These are phyloP conservation scores for Eimeria zaria DNA, from an alignment of 169 alveolate genomes.

Conservation along the genomic window DNA sequence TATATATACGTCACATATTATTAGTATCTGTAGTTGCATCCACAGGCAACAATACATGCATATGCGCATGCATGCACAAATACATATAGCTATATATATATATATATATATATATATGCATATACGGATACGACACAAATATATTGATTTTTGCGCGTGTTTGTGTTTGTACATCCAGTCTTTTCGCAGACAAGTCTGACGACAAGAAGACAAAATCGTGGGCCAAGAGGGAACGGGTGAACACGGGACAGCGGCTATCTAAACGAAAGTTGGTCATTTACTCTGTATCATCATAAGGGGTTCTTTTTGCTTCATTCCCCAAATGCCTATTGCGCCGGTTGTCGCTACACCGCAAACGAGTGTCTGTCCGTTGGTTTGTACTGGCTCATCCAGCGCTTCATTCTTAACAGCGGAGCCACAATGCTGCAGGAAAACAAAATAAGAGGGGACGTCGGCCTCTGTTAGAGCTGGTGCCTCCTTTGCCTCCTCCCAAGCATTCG, in stretches of 20 bases:
- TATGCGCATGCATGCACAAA: too few species aligned
- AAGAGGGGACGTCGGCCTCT: background rate
- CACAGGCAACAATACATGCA: background rate
- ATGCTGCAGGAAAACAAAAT: conserved; percentile 21
- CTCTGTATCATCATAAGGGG: conserved; percentile 50
- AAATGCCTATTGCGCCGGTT: background rate
- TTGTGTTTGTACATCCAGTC: background rate
- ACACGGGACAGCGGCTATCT: background rate
- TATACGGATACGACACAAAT: background rate
- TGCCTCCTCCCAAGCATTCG: conserved; percentile 61
- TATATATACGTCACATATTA: background rate
- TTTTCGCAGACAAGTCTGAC: background rate
- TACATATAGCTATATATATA: too few species aligned
- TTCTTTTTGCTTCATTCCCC: conserved; percentile 22
- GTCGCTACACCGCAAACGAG: conserved; percentile 57
- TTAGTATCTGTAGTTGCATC: background rate
- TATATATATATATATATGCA: background rate
- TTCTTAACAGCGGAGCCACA: background rate
- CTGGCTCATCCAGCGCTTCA: background rate
- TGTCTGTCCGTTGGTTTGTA: background rate
- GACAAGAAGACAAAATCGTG: background rate
- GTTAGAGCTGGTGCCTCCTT: conserved; percentile 36
- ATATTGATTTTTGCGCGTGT: background rate
- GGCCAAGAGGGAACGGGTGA: background rate
- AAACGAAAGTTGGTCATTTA: background rate